phyloP scores from a whole-genome alignment of 768 basidiomycete genomes.

The Trametes sanguinea region DNA sequence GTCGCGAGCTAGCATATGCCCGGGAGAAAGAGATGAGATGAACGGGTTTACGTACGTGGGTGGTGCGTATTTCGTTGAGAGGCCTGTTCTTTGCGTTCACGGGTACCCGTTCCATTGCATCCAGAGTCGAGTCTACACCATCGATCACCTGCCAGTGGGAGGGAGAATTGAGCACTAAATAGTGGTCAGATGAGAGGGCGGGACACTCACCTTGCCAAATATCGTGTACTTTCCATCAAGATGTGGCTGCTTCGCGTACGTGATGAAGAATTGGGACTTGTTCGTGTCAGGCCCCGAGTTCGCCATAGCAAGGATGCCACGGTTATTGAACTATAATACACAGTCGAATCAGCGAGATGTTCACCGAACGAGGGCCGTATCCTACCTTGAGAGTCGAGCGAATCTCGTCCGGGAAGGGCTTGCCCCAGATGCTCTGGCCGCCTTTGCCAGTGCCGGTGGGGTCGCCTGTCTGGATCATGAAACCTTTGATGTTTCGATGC shows the following conservation, averaged over 20 bases:
- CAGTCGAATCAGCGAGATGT: not conserved
- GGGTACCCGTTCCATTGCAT: constrained; percentile 89
- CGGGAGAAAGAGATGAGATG: not conserved
- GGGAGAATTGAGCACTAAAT: not conserved
- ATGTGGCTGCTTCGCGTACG: constrained; percentile 91
- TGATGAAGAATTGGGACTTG: constrained; percentile 88
- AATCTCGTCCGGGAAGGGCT: constrained; percentile 89
- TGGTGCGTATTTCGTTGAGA: constrained; percentile 79
- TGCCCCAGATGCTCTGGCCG: constrained; percentile 96
- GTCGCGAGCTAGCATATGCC: not conserved
- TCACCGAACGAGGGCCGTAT: not conserved
- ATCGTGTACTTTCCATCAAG: constrained; percentile 95
- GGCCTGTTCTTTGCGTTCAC: constrained; percentile 92
- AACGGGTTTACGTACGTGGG: constrained; percentile 55
- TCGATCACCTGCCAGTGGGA: constrained; percentile 73
- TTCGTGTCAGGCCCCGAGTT: constrained; percentile 94
- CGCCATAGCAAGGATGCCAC: constrained; percentile 97
- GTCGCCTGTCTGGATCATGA: constrained; percentile 95
- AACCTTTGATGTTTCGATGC: constrained; percentile 93
- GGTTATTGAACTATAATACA: constrained; percentile 77
- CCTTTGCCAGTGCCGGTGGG: constrained; percentile 91
- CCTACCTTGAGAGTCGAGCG: constrained; percentile 89
- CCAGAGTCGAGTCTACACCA: constrained; percentile 90
- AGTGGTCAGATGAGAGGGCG: not conserved
- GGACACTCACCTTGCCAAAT: constrained; percentile 62